Conservation (phyloP, 2,329 filamentous ascomycete genomes). For the Byssoonygena ceratinophila region DNA sequence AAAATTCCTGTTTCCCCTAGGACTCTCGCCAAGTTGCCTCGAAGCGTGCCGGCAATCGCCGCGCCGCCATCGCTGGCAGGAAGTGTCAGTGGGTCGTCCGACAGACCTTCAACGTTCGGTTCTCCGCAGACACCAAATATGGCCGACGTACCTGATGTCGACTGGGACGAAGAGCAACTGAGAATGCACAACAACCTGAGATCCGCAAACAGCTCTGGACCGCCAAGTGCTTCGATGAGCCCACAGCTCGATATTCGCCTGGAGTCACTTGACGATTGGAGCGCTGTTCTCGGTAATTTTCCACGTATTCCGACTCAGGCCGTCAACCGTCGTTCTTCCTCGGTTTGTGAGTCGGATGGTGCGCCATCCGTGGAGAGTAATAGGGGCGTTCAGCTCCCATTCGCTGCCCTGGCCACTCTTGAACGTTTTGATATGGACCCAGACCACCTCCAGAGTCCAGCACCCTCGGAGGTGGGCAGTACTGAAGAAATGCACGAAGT, state of each 20-base stretch:
- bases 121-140: constrained; percentile 75
- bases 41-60: constrained; percentile 61
- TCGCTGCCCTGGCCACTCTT: constrained; percentile 68
- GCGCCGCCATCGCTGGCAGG: constrained; percentile 83
- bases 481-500: constrained; percentile 53
- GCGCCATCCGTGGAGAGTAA: constrained; percentile 21
- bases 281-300: constrained; percentile 33
- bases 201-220: constrained; percentile 20
- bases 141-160: constrained; percentile 45
- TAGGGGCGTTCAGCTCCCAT: constrained; percentile 60
- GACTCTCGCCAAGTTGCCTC: constrained; percentile 60
- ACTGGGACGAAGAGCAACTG: constrained; percentile 46
- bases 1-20: constrained; percentile 65
- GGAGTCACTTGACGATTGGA: constrained; percentile 50
- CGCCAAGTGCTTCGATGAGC: constrained; percentile 20
- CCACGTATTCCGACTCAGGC: constrained; percentile 29
- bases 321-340: constrained; percentile 18
- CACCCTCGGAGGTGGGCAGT: constrained; percentile 37
- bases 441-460: constrained; percentile 31
- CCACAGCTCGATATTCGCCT: constrained; percentile 32
- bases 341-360: constrained; percentile 15
- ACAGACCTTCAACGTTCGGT: constrained; percentile 69
- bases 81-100: constrained; percentile 59
- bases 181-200: constrained; percentile 29
- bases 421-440: constrained; percentile 55